phyloP scores from a whole-genome alignment of 2,329 filamentous ascomycete genomes.

The Tolypocladium ovalisporum region DNA sequence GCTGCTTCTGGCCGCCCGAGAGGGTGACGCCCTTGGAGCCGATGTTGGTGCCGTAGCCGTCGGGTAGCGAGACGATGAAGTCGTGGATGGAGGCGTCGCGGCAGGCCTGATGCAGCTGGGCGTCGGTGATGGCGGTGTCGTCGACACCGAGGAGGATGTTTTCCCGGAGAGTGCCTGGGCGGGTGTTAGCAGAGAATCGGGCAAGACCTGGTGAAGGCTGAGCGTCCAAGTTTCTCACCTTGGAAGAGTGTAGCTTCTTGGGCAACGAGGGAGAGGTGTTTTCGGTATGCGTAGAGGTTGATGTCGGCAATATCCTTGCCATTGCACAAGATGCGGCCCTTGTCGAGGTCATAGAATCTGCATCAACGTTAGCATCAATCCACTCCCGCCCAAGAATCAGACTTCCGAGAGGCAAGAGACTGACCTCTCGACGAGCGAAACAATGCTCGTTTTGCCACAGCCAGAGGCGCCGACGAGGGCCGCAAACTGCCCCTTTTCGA shows the following conservation, averaged over 20 bases:
- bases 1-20: constrained; percentile 64
- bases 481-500: constrained; percentile 59
- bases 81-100: constrained; percentile 58
- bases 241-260: constrained; percentile 67
- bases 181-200: not conserved
- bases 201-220: not conserved
- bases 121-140: constrained; percentile 38
- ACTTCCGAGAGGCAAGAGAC: not conserved
- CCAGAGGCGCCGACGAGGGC: constrained; percentile 61
- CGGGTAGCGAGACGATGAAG: constrained; percentile 56
- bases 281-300: constrained; percentile 51
- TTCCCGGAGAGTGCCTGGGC: constrained; percentile 48
- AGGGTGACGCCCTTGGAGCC: constrained; percentile 56
- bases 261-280: constrained; percentile 57
- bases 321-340: constrained; percentile 56
- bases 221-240: constrained; percentile 25
- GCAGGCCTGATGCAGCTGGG: constrained; percentile 40
- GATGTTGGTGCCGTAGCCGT: constrained; percentile 57
- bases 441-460: constrained; percentile 63
- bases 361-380: not conserved
- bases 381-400: too few species aligned
- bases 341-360: constrained; percentile 58
- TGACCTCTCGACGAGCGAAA: constrained; percentile 46
- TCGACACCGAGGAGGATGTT: constrained; percentile 58
- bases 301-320: constrained; percentile 46